phyloP scores from a whole-genome alignment of 768 basidiomycete species.

The Suillus discolor region DNA sequence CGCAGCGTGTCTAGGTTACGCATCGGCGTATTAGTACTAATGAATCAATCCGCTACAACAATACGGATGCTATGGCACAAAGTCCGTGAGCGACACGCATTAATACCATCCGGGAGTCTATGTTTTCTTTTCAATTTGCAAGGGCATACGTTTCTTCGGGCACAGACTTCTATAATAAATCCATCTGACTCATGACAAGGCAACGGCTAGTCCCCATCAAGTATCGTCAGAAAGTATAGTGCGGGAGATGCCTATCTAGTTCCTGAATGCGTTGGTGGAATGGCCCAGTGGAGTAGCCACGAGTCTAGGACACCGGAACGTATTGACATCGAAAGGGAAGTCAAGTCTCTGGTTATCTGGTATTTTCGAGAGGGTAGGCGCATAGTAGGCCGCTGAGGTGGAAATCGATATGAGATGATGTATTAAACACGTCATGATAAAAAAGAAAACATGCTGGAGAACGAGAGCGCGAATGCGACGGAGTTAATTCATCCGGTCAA shows the following conservation, averaged over 20 bases:
- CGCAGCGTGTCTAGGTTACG: neutral
- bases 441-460: too few species aligned
- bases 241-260: neutral
- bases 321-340: neutral
- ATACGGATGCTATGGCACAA: neutral
- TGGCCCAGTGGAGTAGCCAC: neutral
- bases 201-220: neutral
- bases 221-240: neutral
- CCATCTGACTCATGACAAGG: neutral
- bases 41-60: neutral
- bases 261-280: neutral
- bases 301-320: neutral
- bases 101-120: neutral
- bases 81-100: neutral
- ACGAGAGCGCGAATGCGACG: too few species aligned
- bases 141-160: neutral
- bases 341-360: neutral
- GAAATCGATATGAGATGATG: too few species aligned
- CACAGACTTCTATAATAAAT: neutral
- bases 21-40: neutral
- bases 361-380: too few species aligned
- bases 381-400: too few species aligned
- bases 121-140: neutral
- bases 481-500: too few species aligned
- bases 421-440: too few species aligned